Evolutionary conservation across 306 rosid species (phyloP).

Genomic region (Gynostemma pentaphyllum): DNA sequence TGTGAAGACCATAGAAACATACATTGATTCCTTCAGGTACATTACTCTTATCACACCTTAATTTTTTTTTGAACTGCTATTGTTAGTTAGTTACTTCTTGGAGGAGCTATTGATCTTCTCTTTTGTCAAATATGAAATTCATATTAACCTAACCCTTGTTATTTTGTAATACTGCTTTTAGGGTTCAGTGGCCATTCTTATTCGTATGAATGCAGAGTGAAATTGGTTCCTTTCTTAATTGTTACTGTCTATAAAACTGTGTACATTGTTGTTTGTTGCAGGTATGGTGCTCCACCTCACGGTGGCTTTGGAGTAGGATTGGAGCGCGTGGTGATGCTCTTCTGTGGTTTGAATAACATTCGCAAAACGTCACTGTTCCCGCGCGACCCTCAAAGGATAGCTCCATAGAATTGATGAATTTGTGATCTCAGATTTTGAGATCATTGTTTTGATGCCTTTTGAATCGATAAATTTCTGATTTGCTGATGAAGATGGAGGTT

Average conservation of each 20-base stretch:
- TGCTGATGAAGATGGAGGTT: too few species aligned
- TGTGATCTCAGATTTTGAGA: background rate
- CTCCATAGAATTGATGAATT: constrained; percentile 18
- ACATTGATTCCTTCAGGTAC: constrained; percentile 89
- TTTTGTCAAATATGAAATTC: too few species aligned
- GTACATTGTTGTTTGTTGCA: constrained; percentile 20
- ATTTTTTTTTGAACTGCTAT: background rate
- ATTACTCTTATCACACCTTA: background rate
- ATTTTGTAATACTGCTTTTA: too few species aligned
- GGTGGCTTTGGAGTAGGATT: constrained; percentile 96
- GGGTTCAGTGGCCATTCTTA: too few species aligned
- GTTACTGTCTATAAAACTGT: too few species aligned
- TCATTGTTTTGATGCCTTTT: background rate
- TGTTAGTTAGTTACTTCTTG: too few species aligned
- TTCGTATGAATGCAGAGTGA: too few species aligned
- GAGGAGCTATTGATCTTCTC: too few species aligned
- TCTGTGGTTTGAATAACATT: constrained; percentile 74
- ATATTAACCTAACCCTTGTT: too few species aligned
- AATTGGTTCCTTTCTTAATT: too few species aligned
- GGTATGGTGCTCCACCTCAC: constrained; percentile 87
- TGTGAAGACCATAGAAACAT: constrained; percentile 54
- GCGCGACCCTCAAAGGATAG: constrained; percentile 73
- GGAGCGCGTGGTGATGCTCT: constrained; percentile 95
- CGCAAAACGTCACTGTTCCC: constrained; percentile 78
- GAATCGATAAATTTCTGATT: too few species aligned